Conservation (phyloP, 139 green algal genomes). For the Auxenochlorella protothecoides region DNA sequence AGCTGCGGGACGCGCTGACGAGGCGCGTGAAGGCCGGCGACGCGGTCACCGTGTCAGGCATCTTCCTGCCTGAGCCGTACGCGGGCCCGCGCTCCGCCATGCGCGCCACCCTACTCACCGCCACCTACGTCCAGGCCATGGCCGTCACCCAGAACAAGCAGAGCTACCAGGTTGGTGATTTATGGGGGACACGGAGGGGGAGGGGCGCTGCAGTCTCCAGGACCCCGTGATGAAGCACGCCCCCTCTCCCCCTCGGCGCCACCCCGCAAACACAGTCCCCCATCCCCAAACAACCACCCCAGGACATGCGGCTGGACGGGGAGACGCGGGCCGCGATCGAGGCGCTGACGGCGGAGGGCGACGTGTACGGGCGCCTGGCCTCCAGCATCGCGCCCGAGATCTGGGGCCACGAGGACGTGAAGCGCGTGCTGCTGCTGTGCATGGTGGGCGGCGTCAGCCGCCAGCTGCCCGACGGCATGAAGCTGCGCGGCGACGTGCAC, state of each 20-base stretch:
- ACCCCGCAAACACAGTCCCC: not conserved
- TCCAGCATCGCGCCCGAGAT: slow-evolving; percentile 84
- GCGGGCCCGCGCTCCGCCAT: slow-evolving; percentile 47
- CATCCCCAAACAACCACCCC: not conserved
- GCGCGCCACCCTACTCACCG: slow-evolving; percentile 66
- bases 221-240: not conserved
- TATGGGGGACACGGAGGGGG: not conserved
- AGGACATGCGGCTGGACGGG: slow-evolving; percentile 30
- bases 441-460: slow-evolving; percentile 83
- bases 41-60: slow-evolving; percentile 66
- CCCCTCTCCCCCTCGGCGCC: not conserved
- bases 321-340: slow-evolving; percentile 39
- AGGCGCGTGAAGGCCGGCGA: slow-evolving; percentile 77
- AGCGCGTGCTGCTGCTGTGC: slow-evolving; percentile 91
- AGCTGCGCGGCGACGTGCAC: slow-evolving; percentile 92
- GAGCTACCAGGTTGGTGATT: slow-evolving; percentile 34
- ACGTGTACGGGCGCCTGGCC: slow-evolving; percentile 73
- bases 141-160: slow-evolving; percentile 68
- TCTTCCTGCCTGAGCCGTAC: slow-evolving; percentile 89
- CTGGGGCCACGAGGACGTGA: slow-evolving; percentile 87
- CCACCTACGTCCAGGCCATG: slow-evolving; percentile 84
- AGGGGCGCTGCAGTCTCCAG: not conserved
- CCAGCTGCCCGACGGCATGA: slow-evolving; percentile 85
- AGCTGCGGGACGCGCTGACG: slow-evolving; percentile 79
- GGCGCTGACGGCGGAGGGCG: slow-evolving; percentile 32